These are phyloP conservation scores for Rhizopus delemar DNA, from an alignment of 371 early-diverging fungal genomes.

Conservation along the genomic window DNA sequence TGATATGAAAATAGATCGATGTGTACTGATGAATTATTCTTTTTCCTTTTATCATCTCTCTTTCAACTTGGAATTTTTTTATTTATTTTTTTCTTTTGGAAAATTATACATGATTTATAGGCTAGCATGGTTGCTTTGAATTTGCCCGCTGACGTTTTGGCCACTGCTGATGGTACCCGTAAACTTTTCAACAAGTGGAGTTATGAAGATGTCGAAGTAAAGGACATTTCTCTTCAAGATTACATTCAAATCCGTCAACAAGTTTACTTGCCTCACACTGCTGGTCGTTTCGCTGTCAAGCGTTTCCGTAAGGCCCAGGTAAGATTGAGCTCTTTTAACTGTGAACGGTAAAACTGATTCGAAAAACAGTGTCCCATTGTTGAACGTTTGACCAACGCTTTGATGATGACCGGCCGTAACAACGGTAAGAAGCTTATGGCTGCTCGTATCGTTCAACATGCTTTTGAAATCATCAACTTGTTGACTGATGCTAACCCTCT, in stretches of 20 bases:
- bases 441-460: slow-evolving; percentile 98
- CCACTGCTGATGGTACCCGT: slow-evolving; percentile 65
- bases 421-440: slow-evolving; percentile 99
- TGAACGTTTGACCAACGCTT: slow-evolving; percentile 99
- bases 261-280: slow-evolving; percentile 98
- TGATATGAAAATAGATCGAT: slow-evolving; percentile 1
- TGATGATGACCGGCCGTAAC: slow-evolving; percentile 99
- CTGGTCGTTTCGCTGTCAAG: slow-evolving; percentile 97
- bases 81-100: slow-evolving; percentile 10
- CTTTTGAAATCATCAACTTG: slow-evolving; percentile 99
- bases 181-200: slow-evolving; percentile 94
- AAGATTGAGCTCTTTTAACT: slow-evolving; percentile 10
- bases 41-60: background rate
- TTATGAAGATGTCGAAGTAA: slow-evolving; percentile 94
- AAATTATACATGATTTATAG: slow-evolving; percentile 12
- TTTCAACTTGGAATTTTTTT: background rate
- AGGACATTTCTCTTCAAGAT: slow-evolving; percentile 94
- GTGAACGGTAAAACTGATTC: slow-evolving; percentile 2
- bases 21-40: slow-evolving; percentile 1
- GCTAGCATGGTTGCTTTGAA: slow-evolving; percentile 62
- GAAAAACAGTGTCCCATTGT: slow-evolving; percentile 92
- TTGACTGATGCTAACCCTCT: slow-evolving; percentile 99
- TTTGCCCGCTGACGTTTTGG: slow-evolving; percentile 66
- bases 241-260: slow-evolving; percentile 94
- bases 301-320: slow-evolving; percentile 98